Percentiles rank a stretch among this genome's conserved stretches.
Evolutionary conservation across 345 rosid species (phyloP).

Genomic region (Dovyalis caffra): DNA sequence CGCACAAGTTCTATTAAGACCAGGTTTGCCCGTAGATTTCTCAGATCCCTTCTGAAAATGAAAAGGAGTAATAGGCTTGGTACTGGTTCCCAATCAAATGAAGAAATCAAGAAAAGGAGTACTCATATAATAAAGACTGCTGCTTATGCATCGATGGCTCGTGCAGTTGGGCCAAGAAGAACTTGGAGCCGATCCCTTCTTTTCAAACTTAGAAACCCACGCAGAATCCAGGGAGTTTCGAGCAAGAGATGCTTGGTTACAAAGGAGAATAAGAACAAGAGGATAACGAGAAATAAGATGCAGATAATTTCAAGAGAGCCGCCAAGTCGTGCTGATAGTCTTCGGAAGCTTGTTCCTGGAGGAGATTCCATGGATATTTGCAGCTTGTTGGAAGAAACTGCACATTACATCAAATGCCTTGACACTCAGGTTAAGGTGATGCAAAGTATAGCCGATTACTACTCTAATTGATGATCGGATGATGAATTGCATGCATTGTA

Average conservation of each 20-base stretch:
- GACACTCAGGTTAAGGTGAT: constrained; percentile 39
- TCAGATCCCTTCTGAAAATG: constrained; percentile 22
- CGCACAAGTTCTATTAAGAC: not conserved
- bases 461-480: constrained; percentile 4
- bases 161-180: constrained; percentile 29
- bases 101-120: constrained; percentile 5
- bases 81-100: not conserved
- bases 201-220: constrained; percentile 18
- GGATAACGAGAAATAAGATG: not conserved
- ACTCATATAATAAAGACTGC: constrained; percentile 26
- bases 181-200: constrained; percentile 44
- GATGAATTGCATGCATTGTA: not conserved
- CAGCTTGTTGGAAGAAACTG: constrained; percentile 39
- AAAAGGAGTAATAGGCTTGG: not conserved
- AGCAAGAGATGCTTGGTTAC: not conserved
- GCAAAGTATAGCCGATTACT: constrained; percentile 32
- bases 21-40: constrained; percentile 32
- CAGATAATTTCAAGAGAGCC: not conserved
- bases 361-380: constrained; percentile 34
- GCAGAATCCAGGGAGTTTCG: not conserved
- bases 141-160: constrained; percentile 37
- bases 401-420: constrained; percentile 38
- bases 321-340: constrained; percentile 8
- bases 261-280: constrained; percentile 7
- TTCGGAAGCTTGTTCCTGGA: constrained; percentile 39